Conservation (phyloP, 2,329 filamentous ascomycete species). For the Chaetomiaceae sp. region DNA sequence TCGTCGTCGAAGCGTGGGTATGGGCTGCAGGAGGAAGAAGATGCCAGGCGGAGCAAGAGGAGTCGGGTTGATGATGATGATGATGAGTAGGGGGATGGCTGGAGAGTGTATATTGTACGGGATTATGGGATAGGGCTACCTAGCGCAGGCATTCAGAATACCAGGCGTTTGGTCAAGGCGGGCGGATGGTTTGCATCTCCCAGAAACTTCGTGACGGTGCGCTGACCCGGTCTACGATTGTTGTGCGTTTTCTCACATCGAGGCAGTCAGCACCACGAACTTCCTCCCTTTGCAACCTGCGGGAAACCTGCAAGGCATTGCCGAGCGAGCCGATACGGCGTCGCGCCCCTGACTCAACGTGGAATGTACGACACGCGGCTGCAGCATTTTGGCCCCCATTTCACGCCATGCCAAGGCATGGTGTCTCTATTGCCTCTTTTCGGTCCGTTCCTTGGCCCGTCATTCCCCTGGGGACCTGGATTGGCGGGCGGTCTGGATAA, state of each 20-base stretch:
- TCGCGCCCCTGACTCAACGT: neutral
- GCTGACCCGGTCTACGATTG: neutral
- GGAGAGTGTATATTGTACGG: neutral
- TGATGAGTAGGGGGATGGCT: conserved; percentile 28
- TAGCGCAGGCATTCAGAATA: too few relatives aligned
- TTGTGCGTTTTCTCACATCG: too few relatives aligned
- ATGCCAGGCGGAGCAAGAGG: conserved; percentile 61
- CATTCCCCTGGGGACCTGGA: too few relatives aligned
- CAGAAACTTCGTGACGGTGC: neutral
- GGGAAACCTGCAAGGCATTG: too few relatives aligned
- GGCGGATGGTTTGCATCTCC: neutral
- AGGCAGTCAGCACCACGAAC: too few relatives aligned
- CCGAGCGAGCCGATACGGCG: neutral
- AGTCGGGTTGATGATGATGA: conserved; percentile 73
- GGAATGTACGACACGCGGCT: too few relatives aligned
- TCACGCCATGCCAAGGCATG: too few relatives aligned
- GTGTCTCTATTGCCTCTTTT: neutral
- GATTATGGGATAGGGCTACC: neutral
- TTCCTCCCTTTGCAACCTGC: too few relatives aligned
- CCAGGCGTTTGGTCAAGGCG: neutral
- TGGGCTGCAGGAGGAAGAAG: conserved; percentile 66
- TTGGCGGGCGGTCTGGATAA: too few relatives aligned
- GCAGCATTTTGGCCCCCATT: neutral
- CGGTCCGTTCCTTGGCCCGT: too few relatives aligned
- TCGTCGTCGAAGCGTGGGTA: conserved; percentile 66